Evolutionary conservation across 2,329 filamentous ascomycete species (phyloP).

Genomic region (Atkinsonella texensis): DNA sequence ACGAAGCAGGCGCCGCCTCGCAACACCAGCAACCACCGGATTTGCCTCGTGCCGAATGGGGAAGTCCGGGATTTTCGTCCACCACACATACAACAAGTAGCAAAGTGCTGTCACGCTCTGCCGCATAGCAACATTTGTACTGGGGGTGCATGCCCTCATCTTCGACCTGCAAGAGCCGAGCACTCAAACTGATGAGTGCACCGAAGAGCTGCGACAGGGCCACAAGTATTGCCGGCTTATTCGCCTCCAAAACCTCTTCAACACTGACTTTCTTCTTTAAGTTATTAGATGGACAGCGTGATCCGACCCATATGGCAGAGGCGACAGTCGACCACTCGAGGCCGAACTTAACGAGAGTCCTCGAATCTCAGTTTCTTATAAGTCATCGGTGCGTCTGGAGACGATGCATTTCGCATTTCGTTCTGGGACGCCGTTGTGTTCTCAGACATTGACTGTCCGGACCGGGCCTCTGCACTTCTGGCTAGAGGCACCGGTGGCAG

Average conservation of each 20-base stretch:
- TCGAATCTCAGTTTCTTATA: conserved; percentile 3
- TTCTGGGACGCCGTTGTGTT: neutral
- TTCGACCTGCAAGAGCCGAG: conserved; percentile 61
- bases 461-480: neutral
- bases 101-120: conserved; percentile 62
- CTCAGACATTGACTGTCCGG: neutral
- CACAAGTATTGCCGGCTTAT: conserved; percentile 64
- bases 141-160: conserved; percentile 64
- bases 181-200: conserved; percentile 73
- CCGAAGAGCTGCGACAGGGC: conserved; percentile 69
- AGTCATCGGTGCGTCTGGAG: neutral
- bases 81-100: conserved; percentile 64
- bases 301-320: conserved; percentile 5
- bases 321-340: conserved; percentile 10
- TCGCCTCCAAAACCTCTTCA: conserved; percentile 42
- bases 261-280: conserved; percentile 8
- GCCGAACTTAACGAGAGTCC: conserved; percentile 13
- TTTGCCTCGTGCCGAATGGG: conserved; percentile 56
- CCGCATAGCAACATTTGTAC: conserved; percentile 75
- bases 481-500: neutral
- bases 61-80: conserved; percentile 51
- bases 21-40: conserved; percentile 55
- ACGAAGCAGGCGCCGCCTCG: conserved; percentile 63
- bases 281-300: neutral
- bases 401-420: neutral